Evolutionary conservation across 1,284 basidiomycete genomes (phyloP).

Genomic region (Irpex sp.): DNA sequence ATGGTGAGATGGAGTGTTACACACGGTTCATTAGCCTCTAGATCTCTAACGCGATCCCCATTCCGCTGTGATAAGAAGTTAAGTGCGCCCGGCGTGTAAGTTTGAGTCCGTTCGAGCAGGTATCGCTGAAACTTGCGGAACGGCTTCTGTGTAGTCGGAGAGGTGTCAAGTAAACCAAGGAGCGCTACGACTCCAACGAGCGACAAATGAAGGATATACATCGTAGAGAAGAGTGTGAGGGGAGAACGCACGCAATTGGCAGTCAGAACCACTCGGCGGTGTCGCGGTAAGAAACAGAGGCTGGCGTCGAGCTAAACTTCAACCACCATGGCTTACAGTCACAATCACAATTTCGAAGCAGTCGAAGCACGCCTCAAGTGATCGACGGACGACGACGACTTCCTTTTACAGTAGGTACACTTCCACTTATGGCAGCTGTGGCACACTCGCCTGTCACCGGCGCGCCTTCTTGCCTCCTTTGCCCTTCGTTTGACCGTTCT

Average conservation of each 20-base stretch:
- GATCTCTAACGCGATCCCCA: neutral
- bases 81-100: neutral
- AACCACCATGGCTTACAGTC: neutral
- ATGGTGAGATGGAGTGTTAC: neutral
- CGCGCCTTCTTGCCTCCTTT: slow-evolving; percentile 4
- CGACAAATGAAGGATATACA: neutral
- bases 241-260: neutral
- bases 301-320: neutral
- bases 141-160: neutral
- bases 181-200: neutral
- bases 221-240: neutral
- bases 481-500: neutral
- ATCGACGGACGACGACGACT: neutral
- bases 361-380: neutral
- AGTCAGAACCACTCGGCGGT: neutral
- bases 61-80: neutral
- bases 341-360: slow-evolving; percentile 1
- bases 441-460: neutral
- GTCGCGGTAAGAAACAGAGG: neutral
- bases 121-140: neutral
- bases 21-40: neutral
- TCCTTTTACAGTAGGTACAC: neutral
- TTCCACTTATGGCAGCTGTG: neutral
- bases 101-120: neutral
- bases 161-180: neutral